These are phyloP conservation scores for Lomentospora prolificans DNA, from an alignment of 2,329 filamentous ascomycete genomes.

Conservation along the genomic window DNA sequence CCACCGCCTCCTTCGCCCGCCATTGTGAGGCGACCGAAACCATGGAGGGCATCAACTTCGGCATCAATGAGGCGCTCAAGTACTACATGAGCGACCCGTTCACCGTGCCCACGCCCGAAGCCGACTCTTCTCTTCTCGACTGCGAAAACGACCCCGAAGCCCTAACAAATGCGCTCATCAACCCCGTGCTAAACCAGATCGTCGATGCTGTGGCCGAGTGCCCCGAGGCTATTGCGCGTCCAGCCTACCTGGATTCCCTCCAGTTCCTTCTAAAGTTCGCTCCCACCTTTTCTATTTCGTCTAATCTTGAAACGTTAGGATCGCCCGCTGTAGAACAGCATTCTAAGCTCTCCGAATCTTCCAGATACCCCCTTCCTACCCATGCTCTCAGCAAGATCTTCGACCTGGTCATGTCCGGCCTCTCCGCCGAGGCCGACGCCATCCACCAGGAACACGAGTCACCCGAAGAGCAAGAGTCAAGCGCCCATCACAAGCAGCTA, in stretches of 20 bases:
- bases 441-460: constrained; percentile 79
- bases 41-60: constrained; percentile 76
- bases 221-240: constrained; percentile 75
- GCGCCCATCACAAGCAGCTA: constrained; percentile 80
- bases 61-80: constrained; percentile 94
- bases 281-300: constrained; percentile 21
- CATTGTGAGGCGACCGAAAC: constrained; percentile 17
- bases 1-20: not conserved
- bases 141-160: constrained; percentile 87
- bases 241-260: constrained; percentile 77
- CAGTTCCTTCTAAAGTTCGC: constrained; percentile 87
- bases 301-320: not conserved
- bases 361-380: constrained; percentile 76
- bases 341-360: constrained; percentile 52
- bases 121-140: constrained; percentile 71
- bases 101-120: constrained; percentile 75
- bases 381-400: constrained; percentile 86
- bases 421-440: constrained; percentile 76
- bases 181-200: constrained; percentile 80
- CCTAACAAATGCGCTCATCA: constrained; percentile 68
- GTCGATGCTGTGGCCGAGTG: constrained; percentile 87
- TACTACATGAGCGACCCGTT: constrained; percentile 90
- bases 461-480: constrained; percentile 74
- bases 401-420: constrained; percentile 76
- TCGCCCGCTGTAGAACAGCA: constrained; percentile 1